Evolutionary conservation across 2,329 filamentous ascomycete species (phyloP), one percentile per base, ranked within the genome.

Genomic region (Penicillium sp.): DNA sequence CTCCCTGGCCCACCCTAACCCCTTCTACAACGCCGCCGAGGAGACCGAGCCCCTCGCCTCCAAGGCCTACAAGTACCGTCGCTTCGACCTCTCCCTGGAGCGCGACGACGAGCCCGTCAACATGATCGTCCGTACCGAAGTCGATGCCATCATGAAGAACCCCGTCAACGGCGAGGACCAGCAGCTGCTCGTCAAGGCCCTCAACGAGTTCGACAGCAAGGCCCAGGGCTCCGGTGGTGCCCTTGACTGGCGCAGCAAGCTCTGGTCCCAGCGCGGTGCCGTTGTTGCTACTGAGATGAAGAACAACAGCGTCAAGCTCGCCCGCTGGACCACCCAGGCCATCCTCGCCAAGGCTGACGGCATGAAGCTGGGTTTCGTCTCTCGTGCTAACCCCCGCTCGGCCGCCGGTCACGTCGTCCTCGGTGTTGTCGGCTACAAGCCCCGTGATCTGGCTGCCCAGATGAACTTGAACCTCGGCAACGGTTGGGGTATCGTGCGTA

Each of bases 271-370:
- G 77, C 86, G 93, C 64, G 93, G 93, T 82, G 93, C 93, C 50
- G 91, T 98, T 37, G 87, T 98, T 24, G 93, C 93, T 19, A 98
- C 93, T 12, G 93, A 98, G 77, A 98, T 98, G 93, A 98, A 98
- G 87, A 98, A 98, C 82, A 98, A 98, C 81, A 89, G 84, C 67
- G 95, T 88, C 85, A 98, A 98, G 79, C 84, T 98, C 56, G 93
- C 93, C 51, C 80, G 93, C 69, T 98, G 93, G 93, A 95, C 93
- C 29, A 88, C 91, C 38, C 93, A 98, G 78, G 88, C 86, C 66
- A 96, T 98, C 66, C 82, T 98, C 51, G 90, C 91, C 69, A 90
- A 90, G 75, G 90, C 93, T n/a, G 93, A 98, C 69, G 79, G 89
- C 59, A 96, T 98, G 89, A 98, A 97, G 79, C 83, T 98, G 70